Conservation (phyloP, 768 basidiomycete species). For the Russula lepida region DNA sequence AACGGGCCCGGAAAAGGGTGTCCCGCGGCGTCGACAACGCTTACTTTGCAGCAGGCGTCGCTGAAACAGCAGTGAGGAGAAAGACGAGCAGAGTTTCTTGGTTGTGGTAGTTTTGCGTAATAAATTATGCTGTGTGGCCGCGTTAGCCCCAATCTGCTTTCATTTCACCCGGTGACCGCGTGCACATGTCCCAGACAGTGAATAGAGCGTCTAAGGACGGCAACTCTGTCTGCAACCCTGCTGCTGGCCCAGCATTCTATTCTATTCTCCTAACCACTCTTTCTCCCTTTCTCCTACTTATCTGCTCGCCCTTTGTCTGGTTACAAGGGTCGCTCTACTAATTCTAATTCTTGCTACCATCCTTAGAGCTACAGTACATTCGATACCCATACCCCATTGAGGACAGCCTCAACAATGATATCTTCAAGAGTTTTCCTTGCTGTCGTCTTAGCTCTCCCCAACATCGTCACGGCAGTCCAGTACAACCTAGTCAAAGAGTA, state of each 20-base stretch:
- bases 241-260: not conserved
- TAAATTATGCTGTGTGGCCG: no score
- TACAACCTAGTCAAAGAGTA: slow-evolving; percentile 19
- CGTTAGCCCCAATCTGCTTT: no score
- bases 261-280: not conserved
- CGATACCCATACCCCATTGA: not conserved
- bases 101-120: not conserved
- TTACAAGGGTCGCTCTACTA: not conserved
- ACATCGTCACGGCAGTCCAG: not conserved
- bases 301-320: not conserved
- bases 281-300: not conserved
- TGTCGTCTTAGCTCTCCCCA: not conserved
- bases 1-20: slow-evolving; percentile 60
- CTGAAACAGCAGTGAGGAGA: slow-evolving; percentile 1
- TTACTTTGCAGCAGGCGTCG: slow-evolving; percentile 25
- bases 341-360: not conserved
- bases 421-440: not conserved
- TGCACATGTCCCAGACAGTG: no score
- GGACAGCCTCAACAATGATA: not conserved
- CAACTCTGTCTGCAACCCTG: not conserved
- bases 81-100: no score
- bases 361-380: not conserved
- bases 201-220: no score
- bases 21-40: slow-evolving; percentile 54
- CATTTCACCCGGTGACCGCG: no score